Base-by-base conservation (phyloP, 352 stramenopile genomes). In the Phytophthora foliorum region DNA sequence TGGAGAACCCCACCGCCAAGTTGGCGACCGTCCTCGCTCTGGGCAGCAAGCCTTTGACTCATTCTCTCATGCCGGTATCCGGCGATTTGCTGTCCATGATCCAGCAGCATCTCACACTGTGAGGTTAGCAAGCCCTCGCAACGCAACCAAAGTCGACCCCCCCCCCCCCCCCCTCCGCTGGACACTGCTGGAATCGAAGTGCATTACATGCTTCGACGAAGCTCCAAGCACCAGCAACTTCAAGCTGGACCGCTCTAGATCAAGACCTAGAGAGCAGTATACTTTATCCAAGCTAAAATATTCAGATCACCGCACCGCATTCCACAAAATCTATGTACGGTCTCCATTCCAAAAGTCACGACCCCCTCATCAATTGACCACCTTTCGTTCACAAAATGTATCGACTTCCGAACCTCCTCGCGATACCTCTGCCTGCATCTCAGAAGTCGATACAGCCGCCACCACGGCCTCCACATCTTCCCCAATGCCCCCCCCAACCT, bases 251-350 rank as follows among this genome's bases (percentile, higher is more conserved):
- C 9, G 42, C 6, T 49, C 42, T 49, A 49, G 42, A 19, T 49
- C 21, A 19, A 9, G 19, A 29, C 42, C 42, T 49, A 49, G 2
- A 48, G 42, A 8, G 19, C 11, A 6, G 24, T 3, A 71, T 67
- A 67, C 63, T 71, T 66, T 66, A 50, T 34, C 4, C 29, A 57
- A 67, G 56, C 38, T 34, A 57, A 71, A 56, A 39, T 39, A 42
- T 57, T 67, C 64, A 63, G 57, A 72, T 7, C 41, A 56, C n/a
- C 24, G 16, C 53, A 57, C 46, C 14, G 13, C 11, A 19, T 2
- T 8, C 39, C 55, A 13, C 62, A 70, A 62, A 57, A 60, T 1
- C n/a, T 57, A 46, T n/a, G 48, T 32, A 41, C 36, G 19, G 36
- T 42, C 14, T 42, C 36, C 14, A 8, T 14, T 41, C 4, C 36